These are phyloP conservation scores for Zygoascus tannicola DNA, from an alignment of 805 yeast genomes.

Conservation along the genomic window DNA sequence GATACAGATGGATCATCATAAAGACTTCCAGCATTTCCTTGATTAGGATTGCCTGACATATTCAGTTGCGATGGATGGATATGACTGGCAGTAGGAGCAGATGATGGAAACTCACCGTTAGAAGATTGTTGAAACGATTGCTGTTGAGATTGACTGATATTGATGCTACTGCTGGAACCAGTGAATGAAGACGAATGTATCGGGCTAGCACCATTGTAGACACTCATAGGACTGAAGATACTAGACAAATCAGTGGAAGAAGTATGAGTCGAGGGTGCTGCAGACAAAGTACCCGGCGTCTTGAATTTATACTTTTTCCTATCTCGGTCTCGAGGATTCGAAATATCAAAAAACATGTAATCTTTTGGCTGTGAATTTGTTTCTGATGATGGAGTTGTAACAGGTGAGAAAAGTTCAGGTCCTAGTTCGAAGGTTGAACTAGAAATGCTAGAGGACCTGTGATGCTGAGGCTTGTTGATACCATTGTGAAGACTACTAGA, in stretches of 20 bases:
- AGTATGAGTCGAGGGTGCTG: conserved; percentile 1
- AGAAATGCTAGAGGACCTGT: background rate
- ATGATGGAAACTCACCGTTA: background rate
- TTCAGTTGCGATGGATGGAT: conserved; percentile 2
- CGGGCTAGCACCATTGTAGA: background rate
- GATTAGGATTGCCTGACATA: background rate
- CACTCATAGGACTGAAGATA: background rate
- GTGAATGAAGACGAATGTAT: background rate
- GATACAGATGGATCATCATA: background rate
- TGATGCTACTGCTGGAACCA: background rate
- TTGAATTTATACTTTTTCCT: background rate
- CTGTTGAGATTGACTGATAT: background rate
- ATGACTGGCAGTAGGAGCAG: conserved; percentile 2
- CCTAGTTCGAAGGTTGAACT: background rate
- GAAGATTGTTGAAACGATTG: background rate
- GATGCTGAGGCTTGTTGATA: background rate
- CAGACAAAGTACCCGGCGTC: background rate
- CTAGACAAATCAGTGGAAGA: background rate
- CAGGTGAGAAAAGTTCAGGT: background rate
- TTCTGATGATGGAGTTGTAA: no score
- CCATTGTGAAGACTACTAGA: background rate
- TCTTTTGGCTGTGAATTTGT: background rate
- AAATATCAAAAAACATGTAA: conserved; percentile 10
- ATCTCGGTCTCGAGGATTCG: conserved; percentile 11
- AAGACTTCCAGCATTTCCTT: background rate